These are phyloP conservation scores for Tylopilus subfusipes DNA, from an alignment of 768 basidiomycete genomes.

Conservation along the genomic window DNA sequence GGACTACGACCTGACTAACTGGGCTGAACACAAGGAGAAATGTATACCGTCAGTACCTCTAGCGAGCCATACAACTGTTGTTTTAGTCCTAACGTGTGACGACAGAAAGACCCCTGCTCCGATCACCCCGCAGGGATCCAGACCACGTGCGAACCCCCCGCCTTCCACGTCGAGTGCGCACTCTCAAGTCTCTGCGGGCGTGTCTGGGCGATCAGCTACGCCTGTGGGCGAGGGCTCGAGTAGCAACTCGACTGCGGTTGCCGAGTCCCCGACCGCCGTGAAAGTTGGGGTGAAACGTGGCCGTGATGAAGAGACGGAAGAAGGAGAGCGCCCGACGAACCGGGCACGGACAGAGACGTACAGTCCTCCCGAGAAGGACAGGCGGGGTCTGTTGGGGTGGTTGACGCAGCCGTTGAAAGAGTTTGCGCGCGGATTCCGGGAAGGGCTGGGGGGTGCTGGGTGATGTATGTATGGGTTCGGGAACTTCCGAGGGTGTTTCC, in stretches of 20 bases:
- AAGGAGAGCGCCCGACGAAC: conserved; percentile 40
- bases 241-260: conserved; percentile 34
- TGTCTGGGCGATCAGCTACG: conserved; percentile 13
- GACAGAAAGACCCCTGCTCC: conserved; percentile 19
- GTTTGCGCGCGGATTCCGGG: conserved; percentile 65
- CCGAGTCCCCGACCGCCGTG: conserved; percentile 5
- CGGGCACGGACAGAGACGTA: conserved; percentile 53
- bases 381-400: conserved; percentile 53
- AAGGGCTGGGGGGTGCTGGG: conserved; percentile 52
- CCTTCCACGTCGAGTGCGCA: conserved; percentile 15
- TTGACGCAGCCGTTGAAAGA: conserved; percentile 59
- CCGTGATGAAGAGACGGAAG: conserved; percentile 43
- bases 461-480: conserved; percentile 25
- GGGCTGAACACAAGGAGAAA: conserved; percentile 58
- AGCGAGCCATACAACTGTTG: background rate
- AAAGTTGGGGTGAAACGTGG: conserved; percentile 44
- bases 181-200: conserved; percentile 14
- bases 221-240: conserved; percentile 20
- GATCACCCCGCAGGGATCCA: conserved; percentile 18
- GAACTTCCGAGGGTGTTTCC: conserved; percentile 24
- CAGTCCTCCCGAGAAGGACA: conserved; percentile 41
- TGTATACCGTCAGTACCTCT: conserved; percentile 40
- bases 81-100: conserved; percentile 2
- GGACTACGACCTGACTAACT: conserved; percentile 59
- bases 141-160: conserved; percentile 15